Evolutionary conservation across 1,284 basidiomycete genomes (phyloP).

Genomic region (Lentinus polychrous): DNA sequence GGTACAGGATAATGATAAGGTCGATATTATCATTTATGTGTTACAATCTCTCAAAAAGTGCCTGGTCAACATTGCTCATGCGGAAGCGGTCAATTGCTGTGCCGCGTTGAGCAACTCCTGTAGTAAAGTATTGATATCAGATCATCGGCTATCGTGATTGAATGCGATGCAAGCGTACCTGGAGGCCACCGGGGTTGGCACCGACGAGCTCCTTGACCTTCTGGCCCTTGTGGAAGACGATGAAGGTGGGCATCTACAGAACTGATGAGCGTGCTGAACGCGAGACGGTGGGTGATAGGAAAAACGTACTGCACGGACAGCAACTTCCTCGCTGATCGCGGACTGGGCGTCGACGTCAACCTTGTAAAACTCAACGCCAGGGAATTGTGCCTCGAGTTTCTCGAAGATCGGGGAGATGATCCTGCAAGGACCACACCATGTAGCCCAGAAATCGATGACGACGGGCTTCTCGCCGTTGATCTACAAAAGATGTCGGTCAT

Average conservation of each 20-base stretch:
- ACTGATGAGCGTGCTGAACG: not conserved
- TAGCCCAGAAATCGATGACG: conserved; percentile 78
- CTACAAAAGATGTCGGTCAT: conserved; percentile 27
- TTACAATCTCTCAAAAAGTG: too few species aligned
- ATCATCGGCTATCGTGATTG: not conserved
- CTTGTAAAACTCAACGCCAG: conserved; percentile 70
- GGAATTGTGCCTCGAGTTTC: conserved; percentile 46
- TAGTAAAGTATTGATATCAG: too few species aligned
- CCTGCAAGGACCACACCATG: conserved; percentile 72
- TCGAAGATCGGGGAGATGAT: conserved; percentile 77
- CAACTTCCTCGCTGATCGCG: conserved; percentile 55
- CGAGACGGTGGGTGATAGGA: not conserved
- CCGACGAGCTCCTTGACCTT: conserved; percentile 59
- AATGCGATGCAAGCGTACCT: conserved; percentile 20
- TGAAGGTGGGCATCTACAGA: conserved; percentile 71
- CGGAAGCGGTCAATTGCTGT: too few species aligned
- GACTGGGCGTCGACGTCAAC: conserved; percentile 68
- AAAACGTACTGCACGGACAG: conserved; percentile 59
- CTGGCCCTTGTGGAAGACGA: conserved; percentile 63
- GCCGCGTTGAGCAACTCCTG: too few species aligned
- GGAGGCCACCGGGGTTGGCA: conserved; percentile 36
- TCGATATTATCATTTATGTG: too few species aligned
- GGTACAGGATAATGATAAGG: too few species aligned
- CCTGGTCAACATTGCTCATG: too few species aligned
- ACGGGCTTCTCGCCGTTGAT: conserved; percentile 51